These are phyloP conservation scores for Nemania bipapillata DNA, from an alignment of 2,329 filamentous ascomycete species.

Conservation along the genomic window DNA sequence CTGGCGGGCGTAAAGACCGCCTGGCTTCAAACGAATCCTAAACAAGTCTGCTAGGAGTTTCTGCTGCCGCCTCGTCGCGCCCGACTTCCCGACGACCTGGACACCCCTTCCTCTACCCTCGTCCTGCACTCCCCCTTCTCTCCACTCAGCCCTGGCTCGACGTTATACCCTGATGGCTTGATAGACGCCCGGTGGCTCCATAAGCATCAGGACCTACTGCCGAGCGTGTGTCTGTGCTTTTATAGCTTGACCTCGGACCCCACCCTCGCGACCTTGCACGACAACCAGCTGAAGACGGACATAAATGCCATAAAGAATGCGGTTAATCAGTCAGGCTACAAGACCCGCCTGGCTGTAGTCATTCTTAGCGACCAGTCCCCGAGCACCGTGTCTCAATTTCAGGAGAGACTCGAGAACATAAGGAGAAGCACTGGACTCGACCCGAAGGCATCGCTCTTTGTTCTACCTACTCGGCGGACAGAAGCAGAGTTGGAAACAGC, in stretches of 20 bases:
- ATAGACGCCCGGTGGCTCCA: constrained; percentile 83
- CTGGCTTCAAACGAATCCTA: constrained; percentile 15
- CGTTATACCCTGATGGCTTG: constrained; percentile 88
- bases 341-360: constrained; percentile 79
- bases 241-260: constrained; percentile 79
- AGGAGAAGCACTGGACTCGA: constrained; percentile 83
- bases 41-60: constrained; percentile 58
- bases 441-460: constrained; percentile 81
- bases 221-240: constrained; percentile 82
- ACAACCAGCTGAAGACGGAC: constrained; percentile 88
- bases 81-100: constrained; percentile 63
- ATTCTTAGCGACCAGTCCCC: constrained; percentile 76
- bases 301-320: constrained; percentile 80
- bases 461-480: constrained; percentile 79
- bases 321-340: constrained; percentile 76
- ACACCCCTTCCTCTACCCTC: constrained; percentile 59
- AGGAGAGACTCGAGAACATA: constrained; percentile 80
- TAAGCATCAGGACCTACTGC: constrained; percentile 88
- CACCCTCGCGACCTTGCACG: constrained; percentile 78
- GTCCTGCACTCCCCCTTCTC: constrained; percentile 92
- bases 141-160: constrained; percentile 83
- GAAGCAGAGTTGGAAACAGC: constrained; percentile 77
- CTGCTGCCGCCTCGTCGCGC: constrained; percentile 68
- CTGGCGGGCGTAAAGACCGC: neutral
- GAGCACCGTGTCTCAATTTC: constrained; percentile 66